Evolutionary conservation across 805 yeast genomes (phyloP), one percentile per base, ranked within the genome.

Genomic region (Kregervanrija pseudodelftensis): DNA sequence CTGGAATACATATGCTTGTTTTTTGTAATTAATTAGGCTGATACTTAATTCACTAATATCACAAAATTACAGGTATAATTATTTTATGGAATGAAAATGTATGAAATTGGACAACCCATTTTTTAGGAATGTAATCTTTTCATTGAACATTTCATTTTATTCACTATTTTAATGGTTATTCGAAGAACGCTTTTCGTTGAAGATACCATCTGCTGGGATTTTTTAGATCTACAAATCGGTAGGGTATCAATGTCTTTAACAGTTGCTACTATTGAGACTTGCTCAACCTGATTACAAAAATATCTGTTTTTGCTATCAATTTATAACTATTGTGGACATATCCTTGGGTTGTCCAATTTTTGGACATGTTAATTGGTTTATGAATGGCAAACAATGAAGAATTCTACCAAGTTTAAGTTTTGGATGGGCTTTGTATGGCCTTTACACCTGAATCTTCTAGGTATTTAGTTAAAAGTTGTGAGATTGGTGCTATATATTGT

Each of bases 391-490:
- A 48, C 79, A 76, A 58, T 81, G 86, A 85, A 71, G 83, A 67
- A 70, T 78, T 48, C 85, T 85, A 37, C 66, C 80, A 54, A 66
- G 65, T 44, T 49, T 63, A 49, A 68, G 74, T 60, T 70, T 69
- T 50, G 70, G 63, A 53, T 66, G 81, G 81, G 73, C 77, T 54
- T 54, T 64, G 42, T 55, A 72, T 73, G 76, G 46, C 70, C 12
- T 66, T 69, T 50, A 76, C 78, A 74, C 86, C 86, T n/a, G 86
- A 80, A 65, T 77, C 85, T 33, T 81, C 86, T 47, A 67, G 82
- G 54, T 80, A 61, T 65, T 70, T 80, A 63, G 68, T 77, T 47
- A 76, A 72, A 59, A 66, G 66, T 47, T 65, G 62, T 34, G 69
- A 66, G 46, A 50, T 67, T 72, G 22, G 75, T 73, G 44, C 85